Percentiles rank a stretch among this genome's conserved stretches.
Conservation (phyloP, 169 alveolate species). For the Cryptosporidium bovis region DNA sequence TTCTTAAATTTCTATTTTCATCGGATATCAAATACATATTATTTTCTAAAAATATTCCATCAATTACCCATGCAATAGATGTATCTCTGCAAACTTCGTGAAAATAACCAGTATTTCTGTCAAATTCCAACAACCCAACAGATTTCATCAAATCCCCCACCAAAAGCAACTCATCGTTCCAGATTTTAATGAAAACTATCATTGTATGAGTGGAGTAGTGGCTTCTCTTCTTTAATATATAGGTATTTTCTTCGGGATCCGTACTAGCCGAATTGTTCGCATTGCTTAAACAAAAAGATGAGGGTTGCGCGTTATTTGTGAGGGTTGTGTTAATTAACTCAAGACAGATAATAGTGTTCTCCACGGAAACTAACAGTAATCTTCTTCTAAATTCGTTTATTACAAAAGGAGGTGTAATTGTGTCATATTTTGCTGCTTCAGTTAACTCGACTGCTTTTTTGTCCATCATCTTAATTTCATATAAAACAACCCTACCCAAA, state of each 20-base stretch:
- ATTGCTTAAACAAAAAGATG: slow-evolving; percentile 27
- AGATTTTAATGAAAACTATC: slow-evolving; percentile 51
- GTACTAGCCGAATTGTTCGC: not conserved
- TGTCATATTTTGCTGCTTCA: slow-evolving; percentile 21
- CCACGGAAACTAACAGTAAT: slow-evolving; percentile 35
- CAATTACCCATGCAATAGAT: slow-evolving; percentile 67
- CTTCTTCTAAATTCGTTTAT: slow-evolving; percentile 27
- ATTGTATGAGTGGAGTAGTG: slow-evolving; percentile 64
- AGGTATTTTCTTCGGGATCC: not conserved
- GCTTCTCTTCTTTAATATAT: slow-evolving; percentile 13
- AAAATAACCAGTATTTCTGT: slow-evolving; percentile 40
- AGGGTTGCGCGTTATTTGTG: not conserved
- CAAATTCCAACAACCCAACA: slow-evolving; percentile 71
- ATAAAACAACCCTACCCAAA: slow-evolving; percentile 18
- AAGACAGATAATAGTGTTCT: slow-evolving; percentile 26
- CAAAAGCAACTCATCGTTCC: slow-evolving; percentile 40
- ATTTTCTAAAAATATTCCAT: slow-evolving; percentile 30
- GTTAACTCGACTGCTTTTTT: not conserved
- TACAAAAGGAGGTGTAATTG: slow-evolving; percentile 53
- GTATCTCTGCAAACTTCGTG: slow-evolving; percentile 54
- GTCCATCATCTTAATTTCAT: not conserved
- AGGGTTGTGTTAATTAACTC: slow-evolving; percentile 10
- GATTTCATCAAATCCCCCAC: slow-evolving; percentile 74
- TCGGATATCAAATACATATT: slow-evolving; percentile 63
- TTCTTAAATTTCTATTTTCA: slow-evolving; percentile 50